Percentiles rank a stretch among this genome's conserved stretches.
These are phyloP conservation scores for Globisporangium rhizosaccharum DNA, from an alignment of 352 stramenopile genomes.

Conservation along the genomic window DNA sequence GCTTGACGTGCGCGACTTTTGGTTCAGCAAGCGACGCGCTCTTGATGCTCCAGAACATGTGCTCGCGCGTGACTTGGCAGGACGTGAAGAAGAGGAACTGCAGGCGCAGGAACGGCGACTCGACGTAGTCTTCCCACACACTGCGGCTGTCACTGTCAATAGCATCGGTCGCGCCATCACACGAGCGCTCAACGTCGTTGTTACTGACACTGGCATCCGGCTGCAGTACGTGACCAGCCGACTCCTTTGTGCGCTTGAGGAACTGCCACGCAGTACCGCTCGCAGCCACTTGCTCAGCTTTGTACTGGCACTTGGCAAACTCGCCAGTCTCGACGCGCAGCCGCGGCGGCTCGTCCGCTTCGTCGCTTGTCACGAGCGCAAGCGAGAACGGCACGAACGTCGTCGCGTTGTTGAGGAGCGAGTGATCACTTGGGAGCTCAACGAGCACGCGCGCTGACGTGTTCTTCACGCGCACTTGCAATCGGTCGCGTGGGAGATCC, in stretches of 20 bases:
- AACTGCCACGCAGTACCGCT: constrained; percentile 48
- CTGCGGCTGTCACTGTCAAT: constrained; percentile 3
- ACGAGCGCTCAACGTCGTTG: background rate
- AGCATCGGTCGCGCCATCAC: background rate
- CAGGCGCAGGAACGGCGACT: constrained; percentile 58
- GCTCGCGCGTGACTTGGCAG: constrained; percentile 64
- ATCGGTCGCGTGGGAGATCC: constrained; percentile 28
- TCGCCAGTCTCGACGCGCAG: constrained; percentile 54
- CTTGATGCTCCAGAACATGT: constrained; percentile 67
- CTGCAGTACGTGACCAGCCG: constrained; percentile 12
- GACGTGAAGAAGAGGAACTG: constrained; percentile 71
- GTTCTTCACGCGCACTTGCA: constrained; percentile 61
- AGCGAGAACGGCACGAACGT: constrained; percentile 50
- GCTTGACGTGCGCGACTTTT: constrained; percentile 54
- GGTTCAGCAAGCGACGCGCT: constrained; percentile 59
- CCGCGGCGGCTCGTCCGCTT: constrained; percentile 27
- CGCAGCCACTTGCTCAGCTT: constrained; percentile 43
- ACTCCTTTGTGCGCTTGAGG: constrained; percentile 27
- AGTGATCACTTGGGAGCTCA: constrained; percentile 47
- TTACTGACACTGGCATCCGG: background rate
- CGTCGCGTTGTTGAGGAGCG: constrained; percentile 21
- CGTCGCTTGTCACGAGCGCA: constrained; percentile 37
- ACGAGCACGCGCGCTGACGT: constrained; percentile 54
- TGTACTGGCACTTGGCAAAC: constrained; percentile 70
- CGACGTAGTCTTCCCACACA: constrained; percentile 60